Percentiles rank a stretch among this genome's conserved stretches.
Evolutionary conservation across 2,329 filamentous ascomycete genomes (phyloP).

Genomic region (Endothia cerciana): DNA sequence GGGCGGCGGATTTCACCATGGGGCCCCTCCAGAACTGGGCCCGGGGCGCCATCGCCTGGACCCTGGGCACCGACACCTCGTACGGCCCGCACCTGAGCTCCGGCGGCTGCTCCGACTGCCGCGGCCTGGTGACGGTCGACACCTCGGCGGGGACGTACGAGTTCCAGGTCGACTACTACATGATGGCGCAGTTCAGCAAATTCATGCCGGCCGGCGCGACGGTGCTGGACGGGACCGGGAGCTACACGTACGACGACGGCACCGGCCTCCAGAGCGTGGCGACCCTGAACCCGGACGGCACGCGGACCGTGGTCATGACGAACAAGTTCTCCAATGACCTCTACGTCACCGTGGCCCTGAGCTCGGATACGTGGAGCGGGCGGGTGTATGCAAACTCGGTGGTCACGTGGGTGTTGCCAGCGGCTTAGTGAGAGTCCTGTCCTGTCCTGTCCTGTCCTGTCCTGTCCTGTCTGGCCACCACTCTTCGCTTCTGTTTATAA

Average conservation of each 20-base stretch:
- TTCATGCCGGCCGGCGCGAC: conserved; percentile 51
- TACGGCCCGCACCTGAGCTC: conserved; percentile 48
- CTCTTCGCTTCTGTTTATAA: background rate
- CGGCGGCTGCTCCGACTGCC: conserved; percentile 46
- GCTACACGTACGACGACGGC: conserved; percentile 46
- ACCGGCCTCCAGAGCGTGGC: conserved; percentile 50
- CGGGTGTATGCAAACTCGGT: conserved; percentile 41
- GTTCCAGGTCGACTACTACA: conserved; percentile 55
- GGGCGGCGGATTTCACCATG: conserved; percentile 48
- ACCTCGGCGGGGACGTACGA: conserved; percentile 46
- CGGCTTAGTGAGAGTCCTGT: conserved; percentile 14
- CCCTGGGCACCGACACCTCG: conserved; percentile 47
- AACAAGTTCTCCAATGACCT: conserved; percentile 51
- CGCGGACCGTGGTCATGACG: conserved; percentile 49
- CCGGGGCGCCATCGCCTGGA: conserved; percentile 49
- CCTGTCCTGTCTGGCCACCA: background rate
- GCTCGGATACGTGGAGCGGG: conserved; percentile 45
- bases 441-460: background rate
- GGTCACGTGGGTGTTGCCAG: conserved; percentile 46
- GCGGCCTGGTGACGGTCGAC: conserved; percentile 61
- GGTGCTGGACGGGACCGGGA: conserved; percentile 48
- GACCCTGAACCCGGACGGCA: conserved; percentile 50
- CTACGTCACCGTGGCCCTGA: conserved; percentile 44
- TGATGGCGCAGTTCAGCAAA: conserved; percentile 55
- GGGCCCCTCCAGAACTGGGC: conserved; percentile 55